Conservation (phyloP, 164 flowering plant genomes). For the Sextonia rubra region DNA sequence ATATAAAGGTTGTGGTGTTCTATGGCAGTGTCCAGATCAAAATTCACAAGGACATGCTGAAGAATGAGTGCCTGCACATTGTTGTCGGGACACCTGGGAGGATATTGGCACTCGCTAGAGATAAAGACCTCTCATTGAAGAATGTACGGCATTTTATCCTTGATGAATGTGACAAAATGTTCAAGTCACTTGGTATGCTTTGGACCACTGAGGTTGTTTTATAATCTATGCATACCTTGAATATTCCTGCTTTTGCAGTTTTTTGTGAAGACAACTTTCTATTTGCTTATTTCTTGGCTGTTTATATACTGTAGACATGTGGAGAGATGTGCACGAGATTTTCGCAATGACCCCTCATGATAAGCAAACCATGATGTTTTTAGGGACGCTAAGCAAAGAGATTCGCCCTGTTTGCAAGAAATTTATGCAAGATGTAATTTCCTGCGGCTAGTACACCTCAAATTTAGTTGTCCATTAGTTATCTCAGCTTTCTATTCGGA, state of each 20-base stretch:
- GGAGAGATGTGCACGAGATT: conserved; percentile 96
- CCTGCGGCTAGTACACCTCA: conserved; percentile 51
- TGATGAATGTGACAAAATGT: conserved; percentile 99
- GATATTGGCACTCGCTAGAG: conserved; percentile 82
- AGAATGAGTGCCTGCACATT: conserved; percentile 95
- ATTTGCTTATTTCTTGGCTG: not conserved
- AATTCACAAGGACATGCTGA: conserved; percentile 80
- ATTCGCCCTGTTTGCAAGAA: conserved; percentile 99
- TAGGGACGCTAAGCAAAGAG: conserved; percentile 97
- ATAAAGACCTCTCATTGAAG: conserved; percentile 82
- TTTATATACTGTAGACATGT: conserved; percentile 60
- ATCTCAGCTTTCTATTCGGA: conserved; percentile 30
- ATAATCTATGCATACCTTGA: not conserved
- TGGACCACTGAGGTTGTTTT: not conserved
- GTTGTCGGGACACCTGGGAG: conserved; percentile 99
- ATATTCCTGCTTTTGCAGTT: not conserved
- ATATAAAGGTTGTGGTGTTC: conserved; percentile 87
- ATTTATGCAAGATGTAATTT: conserved; percentile 99
- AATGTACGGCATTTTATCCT: conserved; percentile 97
- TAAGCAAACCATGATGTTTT: conserved; percentile 99
- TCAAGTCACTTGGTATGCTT: conserved; percentile 85
- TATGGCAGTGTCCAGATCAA: conserved; percentile 92
- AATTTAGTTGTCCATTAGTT: conserved; percentile 39
- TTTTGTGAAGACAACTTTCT: not conserved
- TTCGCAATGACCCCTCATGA: conserved; percentile 99